phyloP scores from a whole-genome alignment of 192 early-diverging fungal species.

The Coemansia sp. region DNA sequence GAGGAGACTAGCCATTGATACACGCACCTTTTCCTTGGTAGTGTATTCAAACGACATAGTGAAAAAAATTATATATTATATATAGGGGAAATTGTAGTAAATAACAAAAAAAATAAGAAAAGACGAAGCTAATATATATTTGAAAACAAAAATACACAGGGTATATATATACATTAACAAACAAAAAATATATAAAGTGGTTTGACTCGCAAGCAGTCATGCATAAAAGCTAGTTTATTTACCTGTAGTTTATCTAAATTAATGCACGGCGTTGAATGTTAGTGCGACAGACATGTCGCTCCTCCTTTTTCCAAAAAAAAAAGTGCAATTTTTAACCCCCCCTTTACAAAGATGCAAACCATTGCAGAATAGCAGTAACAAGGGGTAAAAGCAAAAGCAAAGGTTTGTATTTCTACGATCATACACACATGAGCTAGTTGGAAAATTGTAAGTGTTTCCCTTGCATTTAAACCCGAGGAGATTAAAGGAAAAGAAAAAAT shows the following conservation, averaged over 20 bases:
- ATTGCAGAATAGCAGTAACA: no score
- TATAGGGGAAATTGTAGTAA: not conserved
- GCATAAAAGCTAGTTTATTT: not conserved
- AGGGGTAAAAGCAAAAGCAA: no score
- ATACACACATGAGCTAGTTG: no score
- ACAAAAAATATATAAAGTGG: not conserved
- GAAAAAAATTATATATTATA: not conserved
- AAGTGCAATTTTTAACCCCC: no score
- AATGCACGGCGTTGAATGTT: not conserved
- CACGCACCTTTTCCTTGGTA: slow-evolving; percentile 32
- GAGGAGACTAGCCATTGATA: slow-evolving; percentile 20
- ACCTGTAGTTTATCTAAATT: not conserved
- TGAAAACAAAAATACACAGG: not conserved
- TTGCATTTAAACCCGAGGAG: not conserved
- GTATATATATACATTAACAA: not conserved
- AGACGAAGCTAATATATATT: not conserved
- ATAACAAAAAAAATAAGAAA: not conserved
- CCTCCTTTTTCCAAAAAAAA: not conserved
- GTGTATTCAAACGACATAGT: slow-evolving; percentile 40
- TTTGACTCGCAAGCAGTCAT: not conserved
- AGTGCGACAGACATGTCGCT: not conserved
- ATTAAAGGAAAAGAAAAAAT: not conserved
- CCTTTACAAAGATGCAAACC: no score
- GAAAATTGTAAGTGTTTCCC: not conserved
- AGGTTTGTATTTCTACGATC: no score